phyloP scores from a whole-genome alignment of 176 grass and related monocot genomes.

The Rhipidocladum racemiflorum region DNA sequence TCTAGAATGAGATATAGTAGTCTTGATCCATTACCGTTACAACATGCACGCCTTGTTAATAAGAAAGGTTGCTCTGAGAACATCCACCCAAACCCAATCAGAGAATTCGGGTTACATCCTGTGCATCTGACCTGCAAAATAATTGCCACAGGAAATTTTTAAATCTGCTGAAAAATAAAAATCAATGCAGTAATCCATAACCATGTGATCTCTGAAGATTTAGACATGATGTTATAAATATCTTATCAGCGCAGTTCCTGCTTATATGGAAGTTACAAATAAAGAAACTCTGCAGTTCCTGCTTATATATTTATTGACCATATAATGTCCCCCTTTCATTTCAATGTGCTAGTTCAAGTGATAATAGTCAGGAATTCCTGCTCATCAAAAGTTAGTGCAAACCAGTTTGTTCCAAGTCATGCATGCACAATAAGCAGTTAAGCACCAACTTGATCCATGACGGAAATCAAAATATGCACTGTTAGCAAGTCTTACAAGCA shows the following conservation, averaged over 20 bases:
- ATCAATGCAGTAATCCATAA: not conserved
- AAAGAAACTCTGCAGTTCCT: not conserved
- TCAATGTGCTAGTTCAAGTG: not conserved
- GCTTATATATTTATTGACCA: not conserved
- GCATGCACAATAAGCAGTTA: not conserved
- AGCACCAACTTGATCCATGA: not conserved
- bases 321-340: not conserved
- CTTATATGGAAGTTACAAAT: not conserved
- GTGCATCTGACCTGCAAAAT: not conserved
- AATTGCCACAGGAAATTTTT: not conserved
- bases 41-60: not conserved
- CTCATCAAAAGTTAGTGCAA: not conserved
- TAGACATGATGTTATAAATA: not conserved
- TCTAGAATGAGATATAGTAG: not conserved
- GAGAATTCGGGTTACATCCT: not conserved
- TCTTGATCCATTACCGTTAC: not conserved
- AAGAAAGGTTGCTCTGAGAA: not conserved
- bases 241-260: not conserved
- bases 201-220: conserved; percentile 11
- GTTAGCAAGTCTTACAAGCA: not conserved
- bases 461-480: conserved; percentile 15
- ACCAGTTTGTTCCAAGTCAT: not conserved
- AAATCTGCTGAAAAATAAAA: not conserved
- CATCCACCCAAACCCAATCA: not conserved
- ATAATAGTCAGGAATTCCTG: not conserved